Evolutionary conservation across 257 asterid species (phyloP), one percentile per base, ranked within the genome.

Genomic region (Solanum piurae): DNA sequence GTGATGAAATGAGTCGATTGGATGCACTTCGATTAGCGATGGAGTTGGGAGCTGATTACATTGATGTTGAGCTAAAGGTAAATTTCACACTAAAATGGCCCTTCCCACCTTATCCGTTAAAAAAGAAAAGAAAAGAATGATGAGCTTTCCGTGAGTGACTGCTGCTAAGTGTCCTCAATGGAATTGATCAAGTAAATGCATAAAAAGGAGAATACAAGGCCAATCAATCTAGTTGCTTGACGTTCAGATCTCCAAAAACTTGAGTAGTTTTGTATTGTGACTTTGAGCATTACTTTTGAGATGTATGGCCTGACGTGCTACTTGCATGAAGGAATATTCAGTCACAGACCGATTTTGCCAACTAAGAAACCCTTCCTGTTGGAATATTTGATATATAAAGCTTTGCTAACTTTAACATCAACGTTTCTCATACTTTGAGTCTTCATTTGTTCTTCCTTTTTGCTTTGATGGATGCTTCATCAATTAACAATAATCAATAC

Each of bases 1-100:
- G 99, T 86, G 98, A 94, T 88, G 99, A 97, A 87, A 92, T 82
- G 69, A 89, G 89, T 87, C 97, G 99, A 83, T 88, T 92, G 64
- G 89, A 84, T 25, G 98, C 92, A 42, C 98, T 97, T 89, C 96
- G 55, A 66, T 90, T 94, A 73, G 98, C 98, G 88, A 95, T 97
- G 98, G 96, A 95, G 89, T 89, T 93, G 94, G 99, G 99, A 92
- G 99, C 99, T 89, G 98, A 94, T 90, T 95, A 97, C 92, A 92
- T 97, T 86, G 99, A 97, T 87, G 95, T 97, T 84, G 99, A 97
- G 92, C 98, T 97, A 86, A 91, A 94, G 98, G 99, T 97, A 88
- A 52, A 49, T 44, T 79, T 49, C 62, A 79, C 13, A 3, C 37
- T 20, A 82, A 46, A 79, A 9, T 49, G 42, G 29, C 42, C 64